Evolutionary conservation across 2,329 filamentous ascomycete genomes (phyloP), one percentile per base, ranked within the genome.

Genomic region (Aspergillus transmontanensis): DNA sequence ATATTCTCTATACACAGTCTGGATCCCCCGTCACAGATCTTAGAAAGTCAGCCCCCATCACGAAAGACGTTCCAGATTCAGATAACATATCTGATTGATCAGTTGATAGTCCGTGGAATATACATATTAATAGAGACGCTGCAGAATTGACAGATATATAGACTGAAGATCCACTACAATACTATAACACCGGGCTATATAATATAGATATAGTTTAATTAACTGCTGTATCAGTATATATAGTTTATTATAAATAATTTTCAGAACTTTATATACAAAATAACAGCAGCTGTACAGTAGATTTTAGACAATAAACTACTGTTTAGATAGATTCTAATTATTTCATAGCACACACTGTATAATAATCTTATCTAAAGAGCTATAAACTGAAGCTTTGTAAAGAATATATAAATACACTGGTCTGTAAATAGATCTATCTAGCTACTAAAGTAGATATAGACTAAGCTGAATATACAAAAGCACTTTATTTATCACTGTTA

Each of bases 321-420:
- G 6, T 46, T 46, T 14, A 6, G 2, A 0, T 4, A 46, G 9
- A 26, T 6, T 3, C 1, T 4, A 6, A 10, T 4, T 14, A 46
- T 46, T 14, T 1, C 6, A 26, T 46, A 14, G 0, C 6, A 46
- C 6, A 6, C 6, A 6, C 5, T 46, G 1, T 46, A 46, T 14
- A 26, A 46, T 26, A 14, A 46, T 14, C 2, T 21, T 14, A 46
- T 14, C 0, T 6, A 46, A 9, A 4, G 9, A 12, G 6, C 21
- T 26, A 9, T 46, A 6, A 10, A 14, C 26, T 46, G 14, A 21
- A 46, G 43, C 21, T 46, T 46, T 46, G 26, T 46, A 14, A 7
- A 26, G 9, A 9, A 46, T 6, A 26, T 1, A 0, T 1, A 1
- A 1, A 46, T 14, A 14, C 1, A 2, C 6, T 46, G 2, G 2